Base-by-base conservation (phyloP, 164 flowering plant genomes). In the Vitis amurensis region DNA sequence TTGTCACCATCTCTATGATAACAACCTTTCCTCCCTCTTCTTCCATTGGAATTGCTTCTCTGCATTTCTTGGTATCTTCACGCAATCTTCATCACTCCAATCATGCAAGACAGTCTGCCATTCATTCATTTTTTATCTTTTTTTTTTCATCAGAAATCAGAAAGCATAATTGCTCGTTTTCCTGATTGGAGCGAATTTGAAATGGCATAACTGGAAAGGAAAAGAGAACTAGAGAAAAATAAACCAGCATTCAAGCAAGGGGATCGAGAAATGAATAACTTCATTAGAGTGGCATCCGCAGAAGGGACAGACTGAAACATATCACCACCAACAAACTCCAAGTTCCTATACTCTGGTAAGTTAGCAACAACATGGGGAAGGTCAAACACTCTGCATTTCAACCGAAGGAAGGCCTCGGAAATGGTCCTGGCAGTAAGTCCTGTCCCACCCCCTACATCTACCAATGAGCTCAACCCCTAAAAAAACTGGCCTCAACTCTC, bases 21-120 rank as follows among this genome's bases (percentile, higher is more conserved):
- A 87, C 74, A 63, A 87, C 86, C 67, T 83, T 85, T 50, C 91
- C 86, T 76, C 81, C 77, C 49, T 69, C 61, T 9, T 74, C 80
- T 50, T 60, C 74, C 6, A 67, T 59, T 11, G 82, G 66, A 29
- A 86, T 80, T 3, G 85, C 81, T 64, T 81, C 75, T 75, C 59
- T 80, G 76, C 85, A 76, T 52, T 53, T 70, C 76, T 69, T 79
- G 79, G 50, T 72, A 83, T 74, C 70, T 75, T 73, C 15, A 83
- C 62, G 30, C 88, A 79, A 10, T 84, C 80, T 23, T 78, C 86
- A 53, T 84, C 84, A 13, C 70, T 63, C 81, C 78, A 78, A 49
- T 68, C 71, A 50, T 81, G 90, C 55, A 86, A 30, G 23, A 83
- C 61, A 64, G 56, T 51, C 86, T 83, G 71, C 64, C 61, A 17